phyloP scores from a whole-genome alignment of 2,329 filamentous ascomycete genomes.

The Scortechinia acanthostroma region DNA sequence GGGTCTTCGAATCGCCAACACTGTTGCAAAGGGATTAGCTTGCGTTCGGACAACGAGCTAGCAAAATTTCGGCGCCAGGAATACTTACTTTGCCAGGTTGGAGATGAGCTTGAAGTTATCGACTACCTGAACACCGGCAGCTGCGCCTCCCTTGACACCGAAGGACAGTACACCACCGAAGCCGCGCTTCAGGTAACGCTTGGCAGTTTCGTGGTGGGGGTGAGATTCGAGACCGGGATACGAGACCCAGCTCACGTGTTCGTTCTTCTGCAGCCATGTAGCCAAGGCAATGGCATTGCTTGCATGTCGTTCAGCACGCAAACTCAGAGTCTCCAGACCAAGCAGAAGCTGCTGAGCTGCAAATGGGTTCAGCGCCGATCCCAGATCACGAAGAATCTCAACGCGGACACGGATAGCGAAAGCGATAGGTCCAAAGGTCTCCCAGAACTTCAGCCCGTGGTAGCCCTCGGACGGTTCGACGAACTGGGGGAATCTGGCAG shows the following conservation, averaged over 20 bases:
- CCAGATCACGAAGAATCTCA: constrained; percentile 61
- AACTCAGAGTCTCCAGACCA: constrained; percentile 58
- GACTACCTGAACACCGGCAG: constrained; percentile 59
- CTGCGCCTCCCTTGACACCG: constrained; percentile 57
- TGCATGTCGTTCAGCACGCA: constrained; percentile 58
- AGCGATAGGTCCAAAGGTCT: constrained; percentile 56
- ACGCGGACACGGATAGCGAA: constrained; percentile 60
- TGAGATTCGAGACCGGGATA: constrained; percentile 61
- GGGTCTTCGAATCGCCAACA: constrained; percentile 53
- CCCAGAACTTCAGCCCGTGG: constrained; percentile 62
- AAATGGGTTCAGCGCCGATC: constrained; percentile 57
- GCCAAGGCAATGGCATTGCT: constrained; percentile 54
- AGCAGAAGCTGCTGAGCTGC: constrained; percentile 62
- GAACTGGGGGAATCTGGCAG: constrained; percentile 62
- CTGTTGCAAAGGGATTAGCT: constrained; percentile 2
- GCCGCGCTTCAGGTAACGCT: constrained; percentile 58
- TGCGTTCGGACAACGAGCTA: neutral
- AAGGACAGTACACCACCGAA: constrained; percentile 65
- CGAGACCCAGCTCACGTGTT: constrained; percentile 62
- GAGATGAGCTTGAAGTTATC: constrained; percentile 65
- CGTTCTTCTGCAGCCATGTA: constrained; percentile 56
- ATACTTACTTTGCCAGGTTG: constrained; percentile 49
- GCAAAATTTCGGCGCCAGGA: neutral
- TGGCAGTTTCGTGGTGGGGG: constrained; percentile 49
- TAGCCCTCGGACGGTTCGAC: constrained; percentile 53